Evolutionary conservation across 371 early-diverging fungal species (phyloP), one percentile per base, ranked within the genome.

Genomic region (Coemansia sp.): DNA sequence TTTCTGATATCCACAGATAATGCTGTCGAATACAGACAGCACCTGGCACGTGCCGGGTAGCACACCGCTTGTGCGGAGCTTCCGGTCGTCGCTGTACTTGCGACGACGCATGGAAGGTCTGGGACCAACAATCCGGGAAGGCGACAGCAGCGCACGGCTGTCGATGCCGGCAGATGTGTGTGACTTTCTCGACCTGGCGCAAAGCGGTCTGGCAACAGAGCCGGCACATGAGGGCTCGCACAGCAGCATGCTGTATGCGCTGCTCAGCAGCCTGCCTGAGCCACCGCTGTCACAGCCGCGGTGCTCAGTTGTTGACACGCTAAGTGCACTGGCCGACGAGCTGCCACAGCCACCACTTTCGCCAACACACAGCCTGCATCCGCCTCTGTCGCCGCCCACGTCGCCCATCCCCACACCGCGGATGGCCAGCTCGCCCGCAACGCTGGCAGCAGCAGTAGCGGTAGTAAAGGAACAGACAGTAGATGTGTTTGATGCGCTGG

Each of bases 241-340:
- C 23, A 52, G 59, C 57, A 74, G 40, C 57, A 74, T 74, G 75
- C 67, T 74, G 55, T 64, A 74, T 16, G 64, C 64, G 25, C 67
- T 74, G 51, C 64, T 74, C 8, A 71, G 75, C 67, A 59, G 71
- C 30, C 60, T 74, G 66, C 75, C 75, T 1, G 75, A 74, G 56
- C 75, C 75, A 23, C 75, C 75, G 51, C 18, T 33, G 30, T 37
- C 62, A 11, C 53, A n/a, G 66, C 48, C 28, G 39, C 63, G n/a
- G 16, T 50, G 53, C 44, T 37, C 62, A 20, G 39, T 7, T 28
- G 56, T 58, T 12, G 67, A 40, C 37, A 59, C 65, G 21, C 50
- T 68, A 8, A 64, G 25, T 23, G 72, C 64, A 42, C 71, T 72
- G 44, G 71, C 71, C 20, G 67, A 65, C 47, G 66, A 66, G 62